Base-by-base conservation (phyloP, 2,329 filamentous ascomycete genomes). In the Microdochium bolleyi region DNA sequence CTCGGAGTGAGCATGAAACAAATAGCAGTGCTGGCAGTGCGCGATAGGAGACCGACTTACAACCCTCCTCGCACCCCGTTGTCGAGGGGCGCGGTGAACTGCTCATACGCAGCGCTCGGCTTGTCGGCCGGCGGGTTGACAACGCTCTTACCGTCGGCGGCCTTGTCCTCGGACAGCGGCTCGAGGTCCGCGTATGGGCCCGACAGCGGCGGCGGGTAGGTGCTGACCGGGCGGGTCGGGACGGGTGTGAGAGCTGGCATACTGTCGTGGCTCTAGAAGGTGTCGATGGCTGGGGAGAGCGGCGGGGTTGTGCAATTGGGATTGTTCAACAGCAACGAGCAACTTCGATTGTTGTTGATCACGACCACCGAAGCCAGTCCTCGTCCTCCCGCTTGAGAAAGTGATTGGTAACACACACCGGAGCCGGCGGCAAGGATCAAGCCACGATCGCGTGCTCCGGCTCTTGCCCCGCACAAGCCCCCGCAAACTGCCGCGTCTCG, bases 81-180 rank as follows among this genome's bases (percentile, higher is more conserved):
- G 48, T 82, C 75, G 30, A 95, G 73, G 0, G 89, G 88, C 2
- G 79, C 75, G 0, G 78, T 69, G 60, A 96, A 96, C 34, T 73
- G 69, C 16, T 82, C 75, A 63, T 95, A 95, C 14, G 88, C 82
- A 51, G 77, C 70, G 65, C 88, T 92, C 50, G 79, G 72, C 3
- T 75, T 68, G 41, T 77, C 78, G 1, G 80, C 73, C 30, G 80
- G 74, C 0, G 82, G 82, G 61, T 95, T 95, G 51, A 80, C 74
- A 59, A 82, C 80, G 50, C 87, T 90, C 71, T 95, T 95, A 49
- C 88, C 88, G 65, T 96, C 88, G 37, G 79, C 81, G 49, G 76
- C 76, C 57, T 70, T 77, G 59, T 88, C 83, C 49, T 77, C 69
- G 8, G 82, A 67, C 5, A 87, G 67, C 24, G 82, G 75, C 24